Evolutionary conservation across 2,329 filamentous ascomycete species (phyloP).

Genomic region (Bipolaris cookei): DNA sequence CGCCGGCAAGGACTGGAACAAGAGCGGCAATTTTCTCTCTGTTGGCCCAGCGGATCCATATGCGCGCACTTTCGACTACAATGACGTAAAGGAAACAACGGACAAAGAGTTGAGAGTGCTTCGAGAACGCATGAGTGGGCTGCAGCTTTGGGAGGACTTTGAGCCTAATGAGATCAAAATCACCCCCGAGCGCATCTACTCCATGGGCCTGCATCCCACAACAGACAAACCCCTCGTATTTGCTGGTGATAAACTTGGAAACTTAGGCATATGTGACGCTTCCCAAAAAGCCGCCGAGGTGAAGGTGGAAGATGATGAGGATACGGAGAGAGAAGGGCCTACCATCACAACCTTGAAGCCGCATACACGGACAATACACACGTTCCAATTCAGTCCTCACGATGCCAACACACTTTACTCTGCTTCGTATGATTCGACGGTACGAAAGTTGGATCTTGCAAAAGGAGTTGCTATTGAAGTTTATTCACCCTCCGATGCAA

Average conservation of each 20-base stretch:
- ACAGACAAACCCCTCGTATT: slow-evolving; percentile 87
- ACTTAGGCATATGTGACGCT: slow-evolving; percentile 88
- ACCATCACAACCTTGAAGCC: slow-evolving; percentile 89
- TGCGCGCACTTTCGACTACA: slow-evolving; percentile 82
- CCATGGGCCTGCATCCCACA: slow-evolving; percentile 86
- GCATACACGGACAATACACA: slow-evolving; percentile 85
- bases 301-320: slow-evolving; percentile 66
- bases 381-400: slow-evolving; percentile 76
- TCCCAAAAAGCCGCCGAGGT: slow-evolving; percentile 68
- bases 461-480: slow-evolving; percentile 81
- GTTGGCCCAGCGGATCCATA: slow-evolving; percentile 79
- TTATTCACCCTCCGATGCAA: slow-evolving; percentile 73
- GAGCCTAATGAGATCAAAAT: slow-evolving; percentile 67
- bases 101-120: slow-evolving; percentile 77
- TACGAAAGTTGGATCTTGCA: slow-evolving; percentile 82
- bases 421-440: slow-evolving; percentile 90
- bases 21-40: slow-evolving; percentile 68
- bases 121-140: slow-evolving; percentile 74
- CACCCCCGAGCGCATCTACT: slow-evolving; percentile 60
- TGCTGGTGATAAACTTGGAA: slow-evolving; percentile 91
- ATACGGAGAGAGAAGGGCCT: slow-evolving; percentile 70
- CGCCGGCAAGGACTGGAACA: slow-evolving; percentile 77
- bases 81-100: slow-evolving; percentile 79
- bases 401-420: slow-evolving; percentile 80
- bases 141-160: slow-evolving; percentile 84